Evolutionary conservation across 2,329 filamentous ascomycete species (phyloP), one percentile per base, ranked within the genome.

Genomic region (Seiridium unicorne): DNA sequence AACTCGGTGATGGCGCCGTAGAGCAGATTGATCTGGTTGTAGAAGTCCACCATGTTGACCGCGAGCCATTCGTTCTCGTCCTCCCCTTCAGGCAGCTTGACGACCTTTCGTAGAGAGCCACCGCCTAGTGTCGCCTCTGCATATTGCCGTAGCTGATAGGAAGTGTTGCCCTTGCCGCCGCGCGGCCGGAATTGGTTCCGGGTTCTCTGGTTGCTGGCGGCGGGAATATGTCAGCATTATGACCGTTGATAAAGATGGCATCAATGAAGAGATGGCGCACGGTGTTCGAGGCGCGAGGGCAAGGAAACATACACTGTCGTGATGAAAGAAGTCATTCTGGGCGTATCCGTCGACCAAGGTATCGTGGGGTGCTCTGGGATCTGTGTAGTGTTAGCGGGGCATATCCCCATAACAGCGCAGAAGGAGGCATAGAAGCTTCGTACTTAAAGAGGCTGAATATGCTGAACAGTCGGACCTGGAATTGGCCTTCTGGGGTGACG

Each of bases 1-100:
- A 99, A 99, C 74, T 99, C 95, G 62, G 95, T 99, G 73, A 99
- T 99, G 66, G 95, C 95, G 61, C 96, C 96, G 75, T 99, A 99
- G 61, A 99, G 89, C 42, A 99, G 85, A 79, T 99, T 99, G 82
- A 99, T 96, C 78, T 99, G 95, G 81, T 99, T 99, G 86, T 99
- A 99, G 78, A 99, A 99, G 78, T 99, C 95, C 80, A 99, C 95
- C 81, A 99, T 91, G 79, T 99, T 99, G 69, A 99, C 95, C 35
- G 95, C 95, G 63, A 99, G 79, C 95, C 95, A 99, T 77, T 99
- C 95, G 73, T 97, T 96, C 78, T 96, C 85, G 73, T 99, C 95
- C 74, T 99, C 95, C 61, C 96, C 95, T 72, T 99, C 96, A 11
- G 96, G 95, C 63, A 99, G 82, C 81, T 94, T 96, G 66, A 99